Conservation (phyloP, 2,329 filamentous ascomycete genomes). For the Pyrenochaeta sp. region DNA sequence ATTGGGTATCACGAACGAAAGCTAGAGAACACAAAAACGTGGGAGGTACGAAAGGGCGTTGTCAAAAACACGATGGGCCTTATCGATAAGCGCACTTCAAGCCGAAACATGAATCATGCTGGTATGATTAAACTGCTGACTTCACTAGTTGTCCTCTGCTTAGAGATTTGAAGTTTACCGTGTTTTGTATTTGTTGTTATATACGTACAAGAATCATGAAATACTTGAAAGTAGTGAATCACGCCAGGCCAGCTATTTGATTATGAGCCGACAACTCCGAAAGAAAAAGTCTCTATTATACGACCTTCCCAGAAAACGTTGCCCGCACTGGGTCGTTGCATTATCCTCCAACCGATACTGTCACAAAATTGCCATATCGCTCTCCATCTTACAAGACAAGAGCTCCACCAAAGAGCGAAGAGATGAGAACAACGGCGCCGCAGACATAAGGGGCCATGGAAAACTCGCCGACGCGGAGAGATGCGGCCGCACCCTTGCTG, state of each 20-base stretch:
- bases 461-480: slow-evolving; percentile 56
- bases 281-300: slow-evolving; percentile 12
- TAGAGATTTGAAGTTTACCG: not conserved
- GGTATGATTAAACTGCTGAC: not conserved
- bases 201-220: not conserved
- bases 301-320: slow-evolving; percentile 24
- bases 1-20: slow-evolving; percentile 20
- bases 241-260: slow-evolving; percentile 16
- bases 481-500: slow-evolving; percentile 54
- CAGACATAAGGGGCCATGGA: slow-evolving; percentile 61
- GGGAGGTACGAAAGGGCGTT: slow-evolving; percentile 1
- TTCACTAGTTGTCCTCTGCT: not conserved
- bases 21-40: not conserved
- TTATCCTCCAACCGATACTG: slow-evolving; percentile 20
- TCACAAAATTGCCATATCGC: not conserved
- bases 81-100: slow-evolving; percentile 16
- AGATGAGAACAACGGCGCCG: slow-evolving; percentile 60
- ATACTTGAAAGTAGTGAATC: slow-evolving; percentile 8
- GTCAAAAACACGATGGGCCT: slow-evolving; percentile 15
- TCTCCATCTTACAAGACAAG: slow-evolving; percentile 48
- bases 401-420: slow-evolving; percentile 62
- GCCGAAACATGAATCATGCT: not conserved
- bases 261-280: slow-evolving; percentile 16
- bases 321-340: slow-evolving; percentile 41
- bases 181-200: not conserved